Evolutionary conservation across 1,284 basidiomycete genomes (phyloP).

Genomic region (Trichosporon sp.): DNA sequence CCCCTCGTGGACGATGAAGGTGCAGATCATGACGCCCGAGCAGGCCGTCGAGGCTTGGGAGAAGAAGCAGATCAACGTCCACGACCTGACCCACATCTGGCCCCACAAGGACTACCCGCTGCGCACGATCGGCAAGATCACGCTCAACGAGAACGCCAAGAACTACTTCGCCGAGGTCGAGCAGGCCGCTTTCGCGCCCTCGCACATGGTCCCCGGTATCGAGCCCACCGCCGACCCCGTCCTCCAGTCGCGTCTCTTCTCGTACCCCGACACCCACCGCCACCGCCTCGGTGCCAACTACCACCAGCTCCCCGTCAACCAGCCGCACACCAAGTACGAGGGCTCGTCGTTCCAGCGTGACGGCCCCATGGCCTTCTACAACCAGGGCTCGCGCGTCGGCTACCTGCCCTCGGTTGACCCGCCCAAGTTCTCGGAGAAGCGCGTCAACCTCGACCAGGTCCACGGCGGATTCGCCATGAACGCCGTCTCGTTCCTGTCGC

Average conservation of each 20-base stretch:
- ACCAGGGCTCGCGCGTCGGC: slow-evolving; percentile 77
- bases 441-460: slow-evolving; percentile 38
- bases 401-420: slow-evolving; percentile 68
- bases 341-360: slow-evolving; percentile 73
- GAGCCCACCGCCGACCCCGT: slow-evolving; percentile 86
- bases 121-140: slow-evolving; percentile 74
- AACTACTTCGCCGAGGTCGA: slow-evolving; percentile 63
- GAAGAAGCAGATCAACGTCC: slow-evolving; percentile 47
- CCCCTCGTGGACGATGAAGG: slow-evolving; percentile 38
- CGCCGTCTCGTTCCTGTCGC: slow-evolving; percentile 66
- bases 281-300: slow-evolving; percentile 68
- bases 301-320: slow-evolving; percentile 81
- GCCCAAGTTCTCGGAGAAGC: slow-evolving; percentile 32
- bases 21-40: slow-evolving; percentile 81
- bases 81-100: slow-evolving; percentile 89
- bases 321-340: slow-evolving; percentile 56
- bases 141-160: slow-evolving; percentile 74
- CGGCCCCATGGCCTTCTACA: slow-evolving; percentile 57
- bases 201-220: slow-evolving; percentile 76
- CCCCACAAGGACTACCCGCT: slow-evolving; percentile 78
- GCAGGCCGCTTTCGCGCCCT: slow-evolving; percentile 61
- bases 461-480: slow-evolving; percentile 73
- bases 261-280: slow-evolving; percentile 89
- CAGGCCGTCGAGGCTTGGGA: slow-evolving; percentile 77
- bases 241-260: slow-evolving; percentile 85